phyloP scores from a whole-genome alignment of 2,329 filamentous ascomycete species.

The Hypocreales sp. region DNA sequence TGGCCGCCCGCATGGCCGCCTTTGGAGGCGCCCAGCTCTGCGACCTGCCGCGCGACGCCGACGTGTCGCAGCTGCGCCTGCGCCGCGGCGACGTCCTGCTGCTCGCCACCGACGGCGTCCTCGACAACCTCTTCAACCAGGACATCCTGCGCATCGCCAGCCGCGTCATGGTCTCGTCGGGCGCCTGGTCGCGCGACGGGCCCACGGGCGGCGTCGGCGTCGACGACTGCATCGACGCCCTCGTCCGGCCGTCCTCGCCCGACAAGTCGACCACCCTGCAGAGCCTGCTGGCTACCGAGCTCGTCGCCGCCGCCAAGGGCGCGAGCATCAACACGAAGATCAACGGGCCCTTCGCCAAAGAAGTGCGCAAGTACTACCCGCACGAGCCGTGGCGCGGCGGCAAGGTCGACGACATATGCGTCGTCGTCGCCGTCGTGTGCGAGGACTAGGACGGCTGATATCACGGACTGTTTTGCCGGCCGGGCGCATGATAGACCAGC shows the following conservation, averaged over 20 bases:
- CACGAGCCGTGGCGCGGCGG: slow-evolving; percentile 79
- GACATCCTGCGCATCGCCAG: slow-evolving; percentile 74
- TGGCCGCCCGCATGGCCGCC: slow-evolving; percentile 63
- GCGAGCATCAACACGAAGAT: slow-evolving; percentile 69
- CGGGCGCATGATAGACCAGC: no score
- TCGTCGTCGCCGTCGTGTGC: slow-evolving; percentile 63
- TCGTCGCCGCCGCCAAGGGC: slow-evolving; percentile 69
- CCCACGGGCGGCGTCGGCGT: slow-evolving; percentile 45
- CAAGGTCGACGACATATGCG: slow-evolving; percentile 92
- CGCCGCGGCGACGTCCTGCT: slow-evolving; percentile 88
- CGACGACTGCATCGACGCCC: slow-evolving; percentile 39
- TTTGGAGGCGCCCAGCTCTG: slow-evolving; percentile 73
- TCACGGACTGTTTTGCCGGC: no score
- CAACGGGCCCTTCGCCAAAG: slow-evolving; percentile 88
- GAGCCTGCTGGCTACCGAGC: slow-evolving; percentile 60
- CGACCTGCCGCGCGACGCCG: slow-evolving; percentile 73
- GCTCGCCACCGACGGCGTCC: slow-evolving; percentile 87
- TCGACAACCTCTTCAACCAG: slow-evolving; percentile 88
- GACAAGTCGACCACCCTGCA: slow-evolving; percentile 44
- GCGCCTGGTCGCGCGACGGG: slow-evolving; percentile 60
- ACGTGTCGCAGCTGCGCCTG: slow-evolving; percentile 59
- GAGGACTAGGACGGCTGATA: slow-evolving; percentile 34
- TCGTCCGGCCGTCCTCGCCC: slow-evolving; percentile 14
- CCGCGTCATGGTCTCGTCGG: slow-evolving; percentile 53
- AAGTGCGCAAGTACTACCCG: slow-evolving; percentile 79